A percentile compares a stretch with the other conserved stretches of the same genome.
Conservation (phyloP, 2,329 filamentous ascomycete genomes). For the Ceratocystis harringtonii region DNA sequence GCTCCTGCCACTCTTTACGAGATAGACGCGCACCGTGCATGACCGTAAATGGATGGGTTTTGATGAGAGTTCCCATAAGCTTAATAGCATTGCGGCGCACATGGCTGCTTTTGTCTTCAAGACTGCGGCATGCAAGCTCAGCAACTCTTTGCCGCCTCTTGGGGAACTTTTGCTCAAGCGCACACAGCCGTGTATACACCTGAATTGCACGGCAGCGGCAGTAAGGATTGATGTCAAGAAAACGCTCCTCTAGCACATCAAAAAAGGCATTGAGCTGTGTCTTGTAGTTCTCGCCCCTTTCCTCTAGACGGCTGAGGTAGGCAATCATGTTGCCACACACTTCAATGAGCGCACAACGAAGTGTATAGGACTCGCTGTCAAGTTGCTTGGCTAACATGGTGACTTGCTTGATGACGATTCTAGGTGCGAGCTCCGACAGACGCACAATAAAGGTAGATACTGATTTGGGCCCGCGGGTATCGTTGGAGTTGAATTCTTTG, state of each 20-base stretch:
- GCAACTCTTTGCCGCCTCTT: slow-evolving; percentile 79
- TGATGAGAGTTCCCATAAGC: slow-evolving; percentile 70
- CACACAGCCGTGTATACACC: slow-evolving; percentile 81
- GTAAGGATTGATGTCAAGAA: slow-evolving; percentile 93
- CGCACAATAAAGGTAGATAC: slow-evolving; percentile 88
- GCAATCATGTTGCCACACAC: slow-evolving; percentile 91
- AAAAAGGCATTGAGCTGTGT: slow-evolving; percentile 94
- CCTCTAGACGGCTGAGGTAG: slow-evolving; percentile 80
- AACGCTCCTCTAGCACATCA: slow-evolving; percentile 88
- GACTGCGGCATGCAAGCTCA: slow-evolving; percentile 71
- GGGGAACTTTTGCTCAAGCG: slow-evolving; percentile 90
- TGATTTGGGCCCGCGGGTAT: slow-evolving; percentile 88
- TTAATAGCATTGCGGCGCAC: slow-evolving; percentile 93
- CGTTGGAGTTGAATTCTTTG: slow-evolving; percentile 96
- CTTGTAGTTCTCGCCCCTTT: slow-evolving; percentile 83
- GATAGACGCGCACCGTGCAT: slow-evolving; percentile 81
- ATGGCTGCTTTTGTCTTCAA: slow-evolving; percentile 97
- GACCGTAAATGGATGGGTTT: slow-evolving; percentile 85
- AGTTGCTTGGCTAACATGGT: slow-evolving; percentile 85
- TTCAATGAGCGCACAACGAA: slow-evolving; percentile 87
- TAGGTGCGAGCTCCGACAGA: slow-evolving; percentile 79
- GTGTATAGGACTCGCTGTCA: slow-evolving; percentile 92
- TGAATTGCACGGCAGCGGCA: slow-evolving; percentile 84
- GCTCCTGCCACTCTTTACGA: slow-evolving; percentile 68
- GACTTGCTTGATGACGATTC: slow-evolving; percentile 94